Conservation (phyloP, 306 rosid genomes). For the Vigna trinervia region DNA sequence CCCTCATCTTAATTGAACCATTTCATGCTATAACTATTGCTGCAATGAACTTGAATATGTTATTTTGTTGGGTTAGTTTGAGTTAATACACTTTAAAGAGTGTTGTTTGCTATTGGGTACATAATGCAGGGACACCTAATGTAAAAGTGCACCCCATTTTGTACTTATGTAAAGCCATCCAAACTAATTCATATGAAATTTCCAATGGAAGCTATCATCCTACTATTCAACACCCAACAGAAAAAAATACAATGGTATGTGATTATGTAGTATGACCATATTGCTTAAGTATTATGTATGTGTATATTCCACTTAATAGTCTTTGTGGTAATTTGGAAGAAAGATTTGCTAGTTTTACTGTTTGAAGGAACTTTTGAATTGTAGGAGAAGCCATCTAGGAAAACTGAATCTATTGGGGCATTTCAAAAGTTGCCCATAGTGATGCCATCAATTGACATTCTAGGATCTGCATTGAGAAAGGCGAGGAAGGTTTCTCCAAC, state of each 20-base stretch:
- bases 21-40: neutral
- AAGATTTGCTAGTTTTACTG: conserved; percentile 1
- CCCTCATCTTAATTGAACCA: neutral
- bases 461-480: conserved; percentile 82
- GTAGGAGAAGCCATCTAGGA: conserved; percentile 62
- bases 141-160: conserved; percentile 46
- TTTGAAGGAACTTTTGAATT: conserved; percentile 38
- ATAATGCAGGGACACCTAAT: conserved; percentile 41
- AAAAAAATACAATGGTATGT: conserved; percentile 58
- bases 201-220: conserved; percentile 83
- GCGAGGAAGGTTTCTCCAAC: conserved; percentile 78
- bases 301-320: neutral
- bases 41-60: neutral
- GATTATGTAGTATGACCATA: neutral
- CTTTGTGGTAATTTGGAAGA: neutral
- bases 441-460: conserved; percentile 86
- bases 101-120: neutral
- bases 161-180: conserved; percentile 64
- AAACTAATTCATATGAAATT: conserved; percentile 73
- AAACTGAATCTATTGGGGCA: conserved; percentile 74
- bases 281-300: conserved; percentile 13
- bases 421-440: conserved; percentile 96
- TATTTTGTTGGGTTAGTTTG: neutral
- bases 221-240: conserved; percentile 46
- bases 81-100: neutral